A percentile compares a stretch with the other conserved stretches of the same genome.
Conservation (phyloP, 2,329 filamentous ascomycete genomes). For the Raffaelea arxii region DNA sequence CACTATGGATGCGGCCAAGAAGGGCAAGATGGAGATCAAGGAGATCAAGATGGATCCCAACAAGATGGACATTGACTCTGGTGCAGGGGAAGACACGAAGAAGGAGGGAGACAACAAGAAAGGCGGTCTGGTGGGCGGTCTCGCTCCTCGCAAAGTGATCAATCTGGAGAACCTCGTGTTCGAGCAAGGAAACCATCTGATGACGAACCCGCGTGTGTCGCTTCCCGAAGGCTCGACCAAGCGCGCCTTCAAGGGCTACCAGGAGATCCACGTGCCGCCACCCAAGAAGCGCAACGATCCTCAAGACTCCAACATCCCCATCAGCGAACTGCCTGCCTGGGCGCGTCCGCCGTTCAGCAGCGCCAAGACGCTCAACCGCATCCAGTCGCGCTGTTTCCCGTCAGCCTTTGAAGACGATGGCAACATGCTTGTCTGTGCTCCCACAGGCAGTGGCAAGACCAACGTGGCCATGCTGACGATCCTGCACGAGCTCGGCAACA, state of each 20-base stretch:
- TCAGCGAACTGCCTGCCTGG: constrained; percentile 88
- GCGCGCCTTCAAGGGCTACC: constrained; percentile 92
- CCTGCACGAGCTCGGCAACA: constrained; percentile 90
- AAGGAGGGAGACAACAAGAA: constrained; percentile 28
- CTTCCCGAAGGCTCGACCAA: constrained; percentile 93
- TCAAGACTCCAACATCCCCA: constrained; percentile 70
- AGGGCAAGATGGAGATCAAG: constrained; percentile 73
- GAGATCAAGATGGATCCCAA: too few relatives aligned
- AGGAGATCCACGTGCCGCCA: constrained; percentile 93
- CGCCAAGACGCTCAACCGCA: constrained; percentile 82
- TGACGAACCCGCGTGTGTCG: constrained; percentile 97
- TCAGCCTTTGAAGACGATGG: constrained; percentile 88
- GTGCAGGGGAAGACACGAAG: constrained; percentile 45
- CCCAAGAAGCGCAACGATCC: constrained; percentile 81
- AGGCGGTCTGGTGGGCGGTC: constrained; percentile 64
- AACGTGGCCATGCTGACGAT: constrained; percentile 98
- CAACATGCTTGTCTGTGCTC: constrained; percentile 96
- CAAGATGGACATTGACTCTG: constrained; percentile 87
- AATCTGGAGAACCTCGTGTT: constrained; percentile 95
- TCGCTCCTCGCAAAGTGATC: constrained; percentile 79
- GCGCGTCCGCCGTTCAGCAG: constrained; percentile 76
- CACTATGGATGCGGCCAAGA: constrained; percentile 40
- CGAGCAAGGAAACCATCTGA: constrained; percentile 95
- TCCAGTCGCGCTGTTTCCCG: constrained; percentile 89
- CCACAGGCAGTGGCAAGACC: constrained; percentile 94